Conservation (phyloP, 2,329 filamentous ascomycete genomes). For the Aureobasidium sp. region DNA sequence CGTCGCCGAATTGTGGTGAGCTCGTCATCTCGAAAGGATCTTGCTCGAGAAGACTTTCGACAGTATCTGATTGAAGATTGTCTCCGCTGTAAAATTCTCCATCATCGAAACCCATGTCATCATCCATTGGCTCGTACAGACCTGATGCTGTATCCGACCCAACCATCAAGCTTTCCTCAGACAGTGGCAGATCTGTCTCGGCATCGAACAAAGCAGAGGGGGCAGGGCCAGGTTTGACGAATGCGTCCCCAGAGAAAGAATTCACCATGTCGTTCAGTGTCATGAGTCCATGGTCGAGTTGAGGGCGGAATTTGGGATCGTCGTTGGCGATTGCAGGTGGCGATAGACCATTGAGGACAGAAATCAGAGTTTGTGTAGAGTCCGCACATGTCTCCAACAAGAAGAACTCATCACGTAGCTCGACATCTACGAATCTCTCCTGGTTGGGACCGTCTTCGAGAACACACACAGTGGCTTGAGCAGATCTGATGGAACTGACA, state of each 20-base stretch:
- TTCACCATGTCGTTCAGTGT: conserved; percentile 80
- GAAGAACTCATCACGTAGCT: conserved; percentile 75
- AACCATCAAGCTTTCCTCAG: conserved; percentile 27
- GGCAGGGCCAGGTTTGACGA: conserved; percentile 54
- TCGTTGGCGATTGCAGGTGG: conserved; percentile 78
- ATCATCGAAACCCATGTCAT: conserved; percentile 19
- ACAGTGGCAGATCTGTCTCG: conserved; percentile 18
- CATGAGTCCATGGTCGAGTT: conserved; percentile 47
- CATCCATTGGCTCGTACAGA: conserved; percentile 26
- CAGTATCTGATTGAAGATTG: conserved; percentile 21
- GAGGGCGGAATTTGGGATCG: conserved; percentile 76
- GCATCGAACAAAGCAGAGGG: conserved; percentile 39
- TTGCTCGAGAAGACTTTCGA: conserved; percentile 25
- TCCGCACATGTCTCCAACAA: conserved; percentile 94
- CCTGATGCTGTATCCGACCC: conserved; percentile 25
- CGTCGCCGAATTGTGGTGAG: conserved; percentile 24
- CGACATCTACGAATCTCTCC: conserved; percentile 63
- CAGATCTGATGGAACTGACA: conserved; percentile 78
- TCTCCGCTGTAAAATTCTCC: conserved; percentile 16
- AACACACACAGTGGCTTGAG: conserved; percentile 58
- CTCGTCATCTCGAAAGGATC: conserved; percentile 30
- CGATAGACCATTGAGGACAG: conserved; percentile 66
- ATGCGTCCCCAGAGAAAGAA: conserved; percentile 81
- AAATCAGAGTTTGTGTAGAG: conserved; percentile 85
- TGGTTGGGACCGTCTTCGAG: conserved; percentile 46